Conservation (phyloP, 768 basidiomycete genomes). For the Lentinus tigrinus region DNA sequence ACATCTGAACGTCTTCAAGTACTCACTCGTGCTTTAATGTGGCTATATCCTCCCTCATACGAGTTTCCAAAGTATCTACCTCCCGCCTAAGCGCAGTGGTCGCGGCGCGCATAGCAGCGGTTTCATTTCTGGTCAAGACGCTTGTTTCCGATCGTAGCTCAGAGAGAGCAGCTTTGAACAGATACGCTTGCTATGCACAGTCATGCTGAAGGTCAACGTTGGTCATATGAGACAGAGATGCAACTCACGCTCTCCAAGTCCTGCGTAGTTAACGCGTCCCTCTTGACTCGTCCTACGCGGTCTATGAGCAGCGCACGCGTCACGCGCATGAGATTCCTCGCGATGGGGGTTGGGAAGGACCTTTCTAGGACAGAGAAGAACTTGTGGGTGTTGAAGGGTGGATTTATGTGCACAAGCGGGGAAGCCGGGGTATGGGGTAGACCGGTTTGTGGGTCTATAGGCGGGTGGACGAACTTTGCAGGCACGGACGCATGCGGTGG, state of each 20-base stretch:
- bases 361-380: slow-evolving; percentile 73
- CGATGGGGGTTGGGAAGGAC: slow-evolving; percentile 71
- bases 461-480: slow-evolving; percentile 7
- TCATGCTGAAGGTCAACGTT: not conserved
- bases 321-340: slow-evolving; percentile 80
- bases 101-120: slow-evolving; percentile 74
- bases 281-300: slow-evolving; percentile 64
- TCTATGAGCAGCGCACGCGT: slow-evolving; percentile 79
- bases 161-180: slow-evolving; percentile 90
- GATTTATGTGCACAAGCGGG: slow-evolving; percentile 50
- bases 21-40: slow-evolving; percentile 91
- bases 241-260: slow-evolving; percentile 78
- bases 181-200: slow-evolving; percentile 78
- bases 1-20: not conserved
- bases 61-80: slow-evolving; percentile 79
- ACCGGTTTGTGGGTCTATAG: slow-evolving; percentile 13
- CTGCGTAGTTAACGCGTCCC: slow-evolving; percentile 71
- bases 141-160: slow-evolving; percentile 87
- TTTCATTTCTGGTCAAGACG: slow-evolving; percentile 80
- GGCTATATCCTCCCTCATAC: slow-evolving; percentile 91
- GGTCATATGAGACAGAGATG: not conserved
- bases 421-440: slow-evolving; percentile 14
- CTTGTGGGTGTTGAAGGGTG: slow-evolving; percentile 81
- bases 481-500: slow-evolving; percentile 11
- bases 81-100: slow-evolving; percentile 81